A percentile compares a stretch with the other conserved stretches of the same genome.
phyloP scores from a whole-genome alignment of 331 rosid genomes.

The Telfairia occidentalis region DNA sequence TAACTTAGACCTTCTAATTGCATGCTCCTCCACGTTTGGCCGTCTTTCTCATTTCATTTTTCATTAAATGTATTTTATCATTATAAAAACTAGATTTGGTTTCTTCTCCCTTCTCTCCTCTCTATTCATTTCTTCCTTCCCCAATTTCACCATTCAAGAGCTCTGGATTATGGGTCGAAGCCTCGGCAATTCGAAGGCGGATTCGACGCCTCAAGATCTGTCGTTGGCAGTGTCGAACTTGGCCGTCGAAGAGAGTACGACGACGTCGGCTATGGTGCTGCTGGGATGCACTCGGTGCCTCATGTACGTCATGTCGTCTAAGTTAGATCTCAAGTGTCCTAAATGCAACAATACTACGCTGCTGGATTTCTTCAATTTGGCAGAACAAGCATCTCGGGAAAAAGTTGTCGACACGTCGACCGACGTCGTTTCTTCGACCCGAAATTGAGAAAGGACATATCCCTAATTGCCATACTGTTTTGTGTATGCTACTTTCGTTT shows the following conservation, averaged over 20 bases:
- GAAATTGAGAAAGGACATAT: not conserved
- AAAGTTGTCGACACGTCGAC: not conserved
- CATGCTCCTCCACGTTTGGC: not conserved
- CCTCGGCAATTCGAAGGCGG: not conserved
- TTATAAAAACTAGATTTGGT: not conserved
- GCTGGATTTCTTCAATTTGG: not conserved
- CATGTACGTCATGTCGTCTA: constrained; percentile 7
- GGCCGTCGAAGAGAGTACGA: not conserved
- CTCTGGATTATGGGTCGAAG: not conserved
- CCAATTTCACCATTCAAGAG: not conserved
- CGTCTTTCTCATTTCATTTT: not conserved
- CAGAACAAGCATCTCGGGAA: not conserved
- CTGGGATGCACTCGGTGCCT: constrained; percentile 6
- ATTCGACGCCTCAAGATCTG: not conserved
- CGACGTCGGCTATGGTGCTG: not conserved
- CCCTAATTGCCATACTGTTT: not conserved
- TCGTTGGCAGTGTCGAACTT: not conserved
- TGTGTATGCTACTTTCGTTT: not conserved
- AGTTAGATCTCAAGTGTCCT: not conserved
- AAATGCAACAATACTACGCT: not conserved
- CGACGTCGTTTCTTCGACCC: not conserved
- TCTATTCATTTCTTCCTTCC: not conserved
- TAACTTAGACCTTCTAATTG: not conserved
- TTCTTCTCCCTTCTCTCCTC: not conserved
- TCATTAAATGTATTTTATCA: not conserved